phyloP scores from a whole-genome alignment of 768 basidiomycete genomes.

The Boletus patriciae region DNA sequence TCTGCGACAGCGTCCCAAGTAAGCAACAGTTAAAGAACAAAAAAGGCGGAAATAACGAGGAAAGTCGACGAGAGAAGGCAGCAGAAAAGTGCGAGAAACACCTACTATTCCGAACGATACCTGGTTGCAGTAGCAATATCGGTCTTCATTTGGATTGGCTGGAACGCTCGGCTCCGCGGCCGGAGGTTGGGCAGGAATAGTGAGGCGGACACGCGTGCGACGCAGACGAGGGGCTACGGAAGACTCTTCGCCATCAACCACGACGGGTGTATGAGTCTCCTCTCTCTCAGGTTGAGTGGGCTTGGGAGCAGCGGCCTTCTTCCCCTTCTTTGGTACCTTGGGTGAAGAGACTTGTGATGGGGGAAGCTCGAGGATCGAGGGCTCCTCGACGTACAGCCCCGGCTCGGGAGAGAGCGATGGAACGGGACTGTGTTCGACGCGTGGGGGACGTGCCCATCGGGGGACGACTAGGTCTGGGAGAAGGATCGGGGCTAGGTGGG shows the following conservation, averaged over 20 bases:
- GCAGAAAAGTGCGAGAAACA: constrained; percentile 9
- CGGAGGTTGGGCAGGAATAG: constrained; percentile 34
- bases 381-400: constrained; percentile 19
- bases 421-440: constrained; percentile 45
- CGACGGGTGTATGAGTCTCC: constrained; percentile 9
- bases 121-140: constrained; percentile 82
- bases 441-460: constrained; percentile 47
- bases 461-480: constrained; percentile 65
- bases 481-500: constrained; percentile 52
- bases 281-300: constrained; percentile 19
- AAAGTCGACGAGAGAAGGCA: neutral
- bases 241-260: constrained; percentile 11
- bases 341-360: constrained; percentile 12
- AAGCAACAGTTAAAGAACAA: neutral
- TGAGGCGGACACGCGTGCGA: constrained; percentile 34
- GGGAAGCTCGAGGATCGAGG: constrained; percentile 6
- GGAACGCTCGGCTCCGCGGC: constrained; percentile 19
- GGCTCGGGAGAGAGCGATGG: constrained; percentile 36
- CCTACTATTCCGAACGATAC: constrained; percentile 79
- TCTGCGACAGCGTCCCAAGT: constrained; percentile 40
- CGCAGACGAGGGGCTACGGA: constrained; percentile 17
- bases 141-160: constrained; percentile 49
- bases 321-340: constrained; percentile 24
- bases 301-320: constrained; percentile 19
- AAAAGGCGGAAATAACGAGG: neutral